Conservation (phyloP, 2,329 filamentous ascomycete species). For the Clarireedia homoeocarpa region DNA sequence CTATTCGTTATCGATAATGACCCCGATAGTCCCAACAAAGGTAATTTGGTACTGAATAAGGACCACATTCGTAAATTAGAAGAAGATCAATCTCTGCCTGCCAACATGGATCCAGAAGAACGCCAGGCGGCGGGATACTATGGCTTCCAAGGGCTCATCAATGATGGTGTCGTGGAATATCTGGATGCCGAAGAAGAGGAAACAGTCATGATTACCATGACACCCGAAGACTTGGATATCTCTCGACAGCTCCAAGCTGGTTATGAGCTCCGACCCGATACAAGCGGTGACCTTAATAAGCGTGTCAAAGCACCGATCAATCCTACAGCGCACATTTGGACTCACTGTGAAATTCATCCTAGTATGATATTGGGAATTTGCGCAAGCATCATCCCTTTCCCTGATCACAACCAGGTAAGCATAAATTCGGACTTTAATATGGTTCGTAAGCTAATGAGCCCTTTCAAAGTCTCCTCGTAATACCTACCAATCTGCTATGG, state of each 20-base stretch:
- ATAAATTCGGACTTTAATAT: conserved; percentile 4
- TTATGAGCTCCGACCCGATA: conserved; percentile 50
- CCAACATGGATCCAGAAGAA: conserved; percentile 51
- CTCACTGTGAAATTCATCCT: conserved; percentile 97
- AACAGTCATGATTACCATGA: conserved; percentile 99
- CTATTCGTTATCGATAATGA: conserved; percentile 92
- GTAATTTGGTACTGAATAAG: conserved; percentile 74
- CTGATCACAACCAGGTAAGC: conserved; percentile 86
- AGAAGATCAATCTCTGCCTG: conserved; percentile 58
- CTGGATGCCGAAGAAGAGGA: conserved; percentile 98
- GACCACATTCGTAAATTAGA: conserved; percentile 74
- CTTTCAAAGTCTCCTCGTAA: conserved; percentile 77
- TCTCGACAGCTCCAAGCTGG: conserved; percentile 64
- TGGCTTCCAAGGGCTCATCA: conserved; percentile 82
- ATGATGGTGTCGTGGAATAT: conserved; percentile 84
- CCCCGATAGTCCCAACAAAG: conserved; percentile 62
- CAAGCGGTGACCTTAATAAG: conserved; percentile 67
- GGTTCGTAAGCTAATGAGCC: conserved; percentile 29
- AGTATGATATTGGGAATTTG: conserved; percentile 99
- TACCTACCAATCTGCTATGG: conserved; percentile 98
- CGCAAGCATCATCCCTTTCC: conserved; percentile 98
- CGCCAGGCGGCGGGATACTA: conserved; percentile 53
- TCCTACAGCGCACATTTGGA: conserved; percentile 83
- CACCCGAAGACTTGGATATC: conserved; percentile 83
- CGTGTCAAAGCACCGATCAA: conserved; percentile 86